Conservation (phyloP, 441 rosid species). For the Mallotus repandus region DNA sequence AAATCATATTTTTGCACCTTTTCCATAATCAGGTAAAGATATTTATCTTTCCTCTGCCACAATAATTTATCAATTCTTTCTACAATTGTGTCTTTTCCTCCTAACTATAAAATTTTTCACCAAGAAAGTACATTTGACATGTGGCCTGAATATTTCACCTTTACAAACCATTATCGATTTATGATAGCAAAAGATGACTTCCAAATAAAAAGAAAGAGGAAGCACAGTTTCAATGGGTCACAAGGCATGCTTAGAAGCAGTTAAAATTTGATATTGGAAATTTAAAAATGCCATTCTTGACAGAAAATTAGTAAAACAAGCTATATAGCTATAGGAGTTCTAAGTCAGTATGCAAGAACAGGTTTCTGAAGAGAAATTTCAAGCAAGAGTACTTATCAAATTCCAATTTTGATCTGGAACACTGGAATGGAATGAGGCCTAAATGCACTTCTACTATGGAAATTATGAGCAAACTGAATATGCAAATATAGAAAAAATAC, state of each 20-base stretch:
- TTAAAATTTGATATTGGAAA: not conserved
- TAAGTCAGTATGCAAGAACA: not conserved
- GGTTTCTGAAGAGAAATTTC: not conserved
- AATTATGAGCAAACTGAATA: not conserved
- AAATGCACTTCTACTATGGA: not conserved
- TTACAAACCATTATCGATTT: not conserved
- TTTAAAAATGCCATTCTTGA: not conserved
- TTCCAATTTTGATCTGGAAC: not conserved
- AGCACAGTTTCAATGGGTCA: not conserved
- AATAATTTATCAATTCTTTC: not conserved
- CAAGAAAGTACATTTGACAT: not conserved
- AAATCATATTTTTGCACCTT: not conserved
- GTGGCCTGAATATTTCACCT: not conserved
- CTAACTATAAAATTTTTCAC: not conserved
- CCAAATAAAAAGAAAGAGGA: not conserved
- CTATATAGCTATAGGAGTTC: not conserved
- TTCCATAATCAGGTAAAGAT: not conserved
- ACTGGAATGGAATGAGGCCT: not conserved
- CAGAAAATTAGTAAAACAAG: not conserved
- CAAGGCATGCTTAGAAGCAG: not conserved
- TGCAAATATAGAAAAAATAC: slow-evolving; percentile 31
- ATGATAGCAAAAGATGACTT: not conserved
- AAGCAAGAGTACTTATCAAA: not conserved
- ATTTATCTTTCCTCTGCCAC: not conserved
- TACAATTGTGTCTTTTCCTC: not conserved